These are phyloP conservation scores for Leersia perrieri DNA, from an alignment of 176 grass and related monocot genomes.

Conservation along the genomic window DNA sequence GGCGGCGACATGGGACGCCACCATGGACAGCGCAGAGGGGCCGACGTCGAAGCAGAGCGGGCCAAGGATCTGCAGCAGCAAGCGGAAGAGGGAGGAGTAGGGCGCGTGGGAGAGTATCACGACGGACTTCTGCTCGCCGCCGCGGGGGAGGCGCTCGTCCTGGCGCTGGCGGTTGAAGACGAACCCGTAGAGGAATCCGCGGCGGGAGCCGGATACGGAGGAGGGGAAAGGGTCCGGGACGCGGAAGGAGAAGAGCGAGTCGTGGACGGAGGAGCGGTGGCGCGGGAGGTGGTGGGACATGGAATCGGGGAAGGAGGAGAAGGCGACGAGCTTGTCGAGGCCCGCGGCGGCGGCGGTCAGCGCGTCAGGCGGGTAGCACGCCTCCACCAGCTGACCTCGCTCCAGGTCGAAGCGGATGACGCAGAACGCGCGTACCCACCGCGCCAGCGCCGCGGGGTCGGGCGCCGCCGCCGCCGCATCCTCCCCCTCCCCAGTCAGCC, in stretches of 20 bases:
- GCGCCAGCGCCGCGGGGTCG: constrained; percentile 58
- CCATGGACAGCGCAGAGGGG: constrained; percentile 65
- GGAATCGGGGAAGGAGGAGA: constrained; percentile 99
- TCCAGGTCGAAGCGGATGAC: constrained; percentile 98
- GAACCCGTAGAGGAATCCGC: constrained; percentile 74
- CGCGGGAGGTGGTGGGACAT: constrained; percentile 97
- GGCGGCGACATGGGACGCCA: constrained; percentile 80
- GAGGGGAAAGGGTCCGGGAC: constrained; percentile 47
- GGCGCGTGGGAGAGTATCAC: constrained; percentile 78
- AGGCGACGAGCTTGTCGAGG: constrained; percentile 77
- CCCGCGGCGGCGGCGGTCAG: constrained; percentile 39
- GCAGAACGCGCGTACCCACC: constrained; percentile 80
- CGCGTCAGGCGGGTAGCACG: constrained; percentile 64
- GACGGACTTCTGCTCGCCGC: constrained; percentile 95
- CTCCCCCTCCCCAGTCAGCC: constrained; percentile 29
- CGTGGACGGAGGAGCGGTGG: constrained; percentile 85
- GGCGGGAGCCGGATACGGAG: not conserved
- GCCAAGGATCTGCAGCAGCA: constrained; percentile 91
- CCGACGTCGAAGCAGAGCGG: constrained; percentile 98
- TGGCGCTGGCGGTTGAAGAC: constrained; percentile 98
- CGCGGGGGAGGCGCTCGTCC: constrained; percentile 89
- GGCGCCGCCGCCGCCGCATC: not conserved
- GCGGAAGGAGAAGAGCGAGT: constrained; percentile 97
- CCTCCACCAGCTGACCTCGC: constrained; percentile 85
- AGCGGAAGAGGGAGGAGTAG: constrained; percentile 74